These are phyloP conservation scores for Echria macrotheca DNA, from an alignment of 495 filamentous ascomycete species.

Conservation along the genomic window DNA sequence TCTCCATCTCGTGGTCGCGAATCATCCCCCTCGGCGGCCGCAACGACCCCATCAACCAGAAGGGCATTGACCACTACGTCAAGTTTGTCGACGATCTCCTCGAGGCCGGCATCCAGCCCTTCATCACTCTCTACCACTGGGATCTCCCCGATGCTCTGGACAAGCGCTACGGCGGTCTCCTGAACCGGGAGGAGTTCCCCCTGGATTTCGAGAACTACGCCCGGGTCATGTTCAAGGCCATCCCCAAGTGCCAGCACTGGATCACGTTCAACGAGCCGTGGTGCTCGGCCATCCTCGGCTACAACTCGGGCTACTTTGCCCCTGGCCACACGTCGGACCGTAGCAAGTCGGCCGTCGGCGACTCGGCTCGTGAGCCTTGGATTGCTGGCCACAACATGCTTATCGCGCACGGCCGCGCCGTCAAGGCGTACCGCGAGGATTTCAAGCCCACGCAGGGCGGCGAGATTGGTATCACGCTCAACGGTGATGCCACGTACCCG, in stretches of 20 bases:
- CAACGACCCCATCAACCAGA: conserved; percentile 56
- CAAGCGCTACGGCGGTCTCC: conserved; percentile 55
- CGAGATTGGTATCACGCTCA: conserved; percentile 58
- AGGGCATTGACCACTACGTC: conserved; percentile 54
- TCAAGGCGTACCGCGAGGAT: conserved; percentile 63
- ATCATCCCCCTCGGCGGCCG: conserved; percentile 63
- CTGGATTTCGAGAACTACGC: conserved; percentile 58
- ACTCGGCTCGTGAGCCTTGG: conserved; percentile 55
- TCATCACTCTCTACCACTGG: conserved; percentile 63
- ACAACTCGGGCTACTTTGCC: conserved; percentile 55
- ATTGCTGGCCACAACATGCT: conserved; percentile 58
- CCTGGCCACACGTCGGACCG: conserved; percentile 56
- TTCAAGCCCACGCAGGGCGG: conserved; percentile 57
- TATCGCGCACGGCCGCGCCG: conserved; percentile 53
- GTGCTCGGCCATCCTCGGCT: conserved; percentile 56
- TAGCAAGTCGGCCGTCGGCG: conserved; percentile 47
- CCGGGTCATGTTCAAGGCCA: conserved; percentile 50
- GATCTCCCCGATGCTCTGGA: conserved; percentile 56
- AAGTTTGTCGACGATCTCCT: conserved; percentile 57
- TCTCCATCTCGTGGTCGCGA: conserved; percentile 70
- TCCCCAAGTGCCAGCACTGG: conserved; percentile 58
- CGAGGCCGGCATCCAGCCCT: conserved; percentile 52
- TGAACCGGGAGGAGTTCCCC: conserved; percentile 55
- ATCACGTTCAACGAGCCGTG: conserved; percentile 65
- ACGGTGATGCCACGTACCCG: conserved; percentile 55